Percentiles rank a stretch among this genome's conserved stretches.
These are phyloP conservation scores for Purpureocillium takamizusanense DNA, from an alignment of 2,329 filamentous ascomycete genomes.

Conservation along the genomic window DNA sequence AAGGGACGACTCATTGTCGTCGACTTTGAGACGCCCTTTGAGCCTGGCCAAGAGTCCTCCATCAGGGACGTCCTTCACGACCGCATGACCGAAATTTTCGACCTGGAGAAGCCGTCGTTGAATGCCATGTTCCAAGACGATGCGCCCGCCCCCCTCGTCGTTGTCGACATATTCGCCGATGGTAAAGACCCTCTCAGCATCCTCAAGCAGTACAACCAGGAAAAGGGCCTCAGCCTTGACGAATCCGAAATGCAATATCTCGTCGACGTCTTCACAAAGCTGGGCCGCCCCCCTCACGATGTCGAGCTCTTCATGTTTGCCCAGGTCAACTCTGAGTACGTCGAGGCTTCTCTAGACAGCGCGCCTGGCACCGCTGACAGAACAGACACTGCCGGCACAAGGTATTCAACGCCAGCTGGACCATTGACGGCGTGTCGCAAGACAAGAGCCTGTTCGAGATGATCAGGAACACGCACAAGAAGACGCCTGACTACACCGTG, in stretches of 20 bases:
- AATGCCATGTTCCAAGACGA: slow-evolving; percentile 70
- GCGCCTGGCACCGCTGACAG: too few species aligned
- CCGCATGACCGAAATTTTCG: slow-evolving; percentile 88
- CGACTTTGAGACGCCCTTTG: slow-evolving; percentile 41
- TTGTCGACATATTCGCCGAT: slow-evolving; percentile 64
- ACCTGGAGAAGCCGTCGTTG: slow-evolving; percentile 57
- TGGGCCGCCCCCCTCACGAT: slow-evolving; percentile 63
- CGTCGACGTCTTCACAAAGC: slow-evolving; percentile 46
- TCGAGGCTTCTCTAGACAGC: neutral
- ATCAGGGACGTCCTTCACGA: slow-evolving; percentile 73
- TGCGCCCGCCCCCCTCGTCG: slow-evolving; percentile 53
- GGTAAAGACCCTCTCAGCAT: slow-evolving; percentile 58
- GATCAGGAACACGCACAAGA: slow-evolving; percentile 92
- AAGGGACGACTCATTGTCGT: slow-evolving; percentile 72
- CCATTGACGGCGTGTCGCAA: slow-evolving; percentile 78
- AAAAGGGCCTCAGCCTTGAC: slow-evolving; percentile 79
- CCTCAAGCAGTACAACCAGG: slow-evolving; percentile 74
- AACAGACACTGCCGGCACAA: slow-evolving; percentile 62
- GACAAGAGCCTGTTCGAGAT: slow-evolving; percentile 81
- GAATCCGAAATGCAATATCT: slow-evolving; percentile 87
- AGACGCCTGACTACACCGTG: slow-evolving; percentile 71
- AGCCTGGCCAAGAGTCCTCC: slow-evolving; percentile 36
- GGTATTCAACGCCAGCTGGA: slow-evolving; percentile 96
- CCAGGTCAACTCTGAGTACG: slow-evolving; percentile 85
- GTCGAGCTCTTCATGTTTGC: slow-evolving; percentile 99